A percentile compares a stretch with the other conserved stretches of the same genome.
Conservation (phyloP, 495 filamentous ascomycete genomes). For the Melanomma pulvis-pyrius region DNA sequence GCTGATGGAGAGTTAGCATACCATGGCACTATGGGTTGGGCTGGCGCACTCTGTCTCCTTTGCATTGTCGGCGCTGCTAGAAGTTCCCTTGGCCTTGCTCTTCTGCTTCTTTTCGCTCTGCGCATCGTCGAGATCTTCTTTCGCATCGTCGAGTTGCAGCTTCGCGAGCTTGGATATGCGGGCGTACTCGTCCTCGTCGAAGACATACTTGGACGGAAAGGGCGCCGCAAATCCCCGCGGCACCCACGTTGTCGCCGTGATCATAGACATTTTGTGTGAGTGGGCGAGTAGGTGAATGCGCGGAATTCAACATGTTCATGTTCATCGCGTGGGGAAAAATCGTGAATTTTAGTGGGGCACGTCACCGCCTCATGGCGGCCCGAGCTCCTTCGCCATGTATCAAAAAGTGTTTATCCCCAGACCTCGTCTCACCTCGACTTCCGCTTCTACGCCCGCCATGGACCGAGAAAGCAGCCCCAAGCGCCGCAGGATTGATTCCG, state of each 20-base stretch:
- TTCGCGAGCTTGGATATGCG: constrained; percentile 88
- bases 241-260: constrained; percentile 92
- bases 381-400: constrained; percentile 12
- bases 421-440: not conserved
- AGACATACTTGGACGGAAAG: constrained; percentile 86
- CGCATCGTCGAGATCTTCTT: constrained; percentile 79
- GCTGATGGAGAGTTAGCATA: constrained; percentile 25
- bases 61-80: not conserved
- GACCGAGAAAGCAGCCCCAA: constrained; percentile 55
- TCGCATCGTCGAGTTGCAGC: constrained; percentile 88
- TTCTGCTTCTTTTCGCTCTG: constrained; percentile 47
- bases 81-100: constrained; percentile 16
- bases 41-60: constrained; percentile 29
- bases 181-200: constrained; percentile 89
- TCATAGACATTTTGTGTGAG: constrained; percentile 70
- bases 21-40: not conserved
- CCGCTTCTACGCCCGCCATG: constrained; percentile 31
- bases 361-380: not conserved
- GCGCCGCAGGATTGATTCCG: constrained; percentile 62
- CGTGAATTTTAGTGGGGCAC: constrained; percentile 19
- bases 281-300: not conserved
- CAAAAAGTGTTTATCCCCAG: not conserved
- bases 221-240: constrained; percentile 89
- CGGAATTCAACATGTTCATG: constrained; percentile 1
- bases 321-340: constrained; percentile 3